Percentiles rank a stretch among this genome's conserved stretches.
Conservation (phyloP, 805 yeast genomes). For the Kluyveromyces starmeri region DNA sequence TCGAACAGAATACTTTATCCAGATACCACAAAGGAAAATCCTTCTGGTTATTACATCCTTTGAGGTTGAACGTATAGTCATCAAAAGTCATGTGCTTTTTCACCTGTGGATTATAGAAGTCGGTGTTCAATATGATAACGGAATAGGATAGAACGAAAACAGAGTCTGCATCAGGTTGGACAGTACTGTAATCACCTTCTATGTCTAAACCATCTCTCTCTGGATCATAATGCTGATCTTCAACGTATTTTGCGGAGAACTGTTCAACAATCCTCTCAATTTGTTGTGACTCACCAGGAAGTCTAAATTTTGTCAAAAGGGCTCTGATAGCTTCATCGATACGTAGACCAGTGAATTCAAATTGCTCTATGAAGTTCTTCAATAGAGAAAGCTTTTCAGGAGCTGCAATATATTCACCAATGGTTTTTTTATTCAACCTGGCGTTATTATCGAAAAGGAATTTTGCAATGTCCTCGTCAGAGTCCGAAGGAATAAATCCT, state of each 20-base stretch:
- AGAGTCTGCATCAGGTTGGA: constrained; percentile 73
- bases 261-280: constrained; percentile 86
- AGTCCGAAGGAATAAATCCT: constrained; percentile 47
- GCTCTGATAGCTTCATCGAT: constrained; percentile 91
- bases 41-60: constrained; percentile 66
- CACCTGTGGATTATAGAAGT: constrained; percentile 85
- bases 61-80: constrained; percentile 68
- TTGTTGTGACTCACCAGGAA: constrained; percentile 97
- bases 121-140: constrained; percentile 89
- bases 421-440: constrained; percentile 73
- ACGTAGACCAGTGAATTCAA: constrained; percentile 69
- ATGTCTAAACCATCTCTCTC: constrained; percentile 12
- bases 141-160: constrained; percentile 88
- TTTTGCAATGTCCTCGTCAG: constrained; percentile 59
- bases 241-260: constrained; percentile 74
- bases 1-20: constrained; percentile 69
- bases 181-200: constrained; percentile 34
- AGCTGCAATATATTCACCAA: constrained; percentile 82
- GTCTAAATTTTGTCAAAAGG: constrained; percentile 70
- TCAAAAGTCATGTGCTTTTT: constrained; percentile 85
- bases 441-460: constrained; percentile 75
- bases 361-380: constrained; percentile 52
- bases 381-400: constrained; percentile 55
- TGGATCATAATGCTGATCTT: constrained; percentile 40
- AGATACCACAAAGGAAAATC: constrained; percentile 86